Conservation (phyloP, 768 basidiomycete genomes). For the Trametes cinnabarina region DNA sequence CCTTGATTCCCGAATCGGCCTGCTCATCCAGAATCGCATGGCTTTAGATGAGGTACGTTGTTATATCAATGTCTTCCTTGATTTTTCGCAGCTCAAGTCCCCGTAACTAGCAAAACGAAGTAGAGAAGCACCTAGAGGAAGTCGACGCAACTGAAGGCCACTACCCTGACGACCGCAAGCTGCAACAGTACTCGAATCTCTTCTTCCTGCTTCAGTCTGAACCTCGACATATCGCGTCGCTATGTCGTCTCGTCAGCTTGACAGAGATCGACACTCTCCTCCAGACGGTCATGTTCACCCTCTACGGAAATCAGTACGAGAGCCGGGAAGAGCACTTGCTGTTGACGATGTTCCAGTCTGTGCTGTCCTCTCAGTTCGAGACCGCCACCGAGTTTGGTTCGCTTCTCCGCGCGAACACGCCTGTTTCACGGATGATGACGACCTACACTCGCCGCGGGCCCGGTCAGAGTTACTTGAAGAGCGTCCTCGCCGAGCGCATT, state of each 20-base stretch:
- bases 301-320: conserved; percentile 92
- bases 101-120: conserved; percentile 77
- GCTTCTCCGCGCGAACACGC: conserved; percentile 95
- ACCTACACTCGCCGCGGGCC: conserved; percentile 99
- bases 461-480: conserved; percentile 97
- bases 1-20: conserved; percentile 93
- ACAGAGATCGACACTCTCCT: conserved; percentile 98
- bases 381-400: conserved; percentile 99
- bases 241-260: conserved; percentile 93
- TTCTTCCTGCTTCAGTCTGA: conserved; percentile 99
- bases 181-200: conserved; percentile 96
- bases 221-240: conserved; percentile 92
- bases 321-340: conserved; percentile 97
- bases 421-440: conserved; percentile 99
- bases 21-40: conserved; percentile 98
- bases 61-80: not conserved
- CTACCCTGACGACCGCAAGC: conserved; percentile 90
- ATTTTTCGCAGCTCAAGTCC: conserved; percentile 14
- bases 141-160: conserved; percentile 90
- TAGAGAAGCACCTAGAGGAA: conserved; percentile 93
- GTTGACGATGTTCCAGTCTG: conserved; percentile 99
- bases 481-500: conserved; percentile 95
- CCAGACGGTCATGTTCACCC: conserved; percentile 99
- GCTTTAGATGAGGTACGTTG: conserved; percentile 79
- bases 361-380: conserved; percentile 97